phyloP scores from a whole-genome alignment of 31 red algal species.

The Odonthalia washingtoniensis region DNA sequence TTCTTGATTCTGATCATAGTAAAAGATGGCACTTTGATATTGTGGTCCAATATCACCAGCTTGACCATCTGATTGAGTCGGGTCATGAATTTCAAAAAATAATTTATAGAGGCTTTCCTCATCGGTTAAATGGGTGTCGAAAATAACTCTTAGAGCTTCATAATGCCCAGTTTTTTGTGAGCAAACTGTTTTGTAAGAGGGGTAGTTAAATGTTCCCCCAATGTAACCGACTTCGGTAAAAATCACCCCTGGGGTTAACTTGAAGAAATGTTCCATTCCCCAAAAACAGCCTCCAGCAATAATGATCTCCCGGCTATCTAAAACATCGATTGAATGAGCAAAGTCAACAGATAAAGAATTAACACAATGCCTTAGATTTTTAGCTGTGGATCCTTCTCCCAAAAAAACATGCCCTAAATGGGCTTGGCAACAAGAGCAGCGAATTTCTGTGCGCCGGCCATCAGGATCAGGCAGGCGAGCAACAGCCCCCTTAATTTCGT shows the following conservation, averaged over 20 bases:
- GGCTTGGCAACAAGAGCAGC: no score
- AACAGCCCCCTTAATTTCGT: no score
- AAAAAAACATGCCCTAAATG: no score
- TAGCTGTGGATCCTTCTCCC: no score
- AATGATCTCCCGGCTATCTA: not conserved
- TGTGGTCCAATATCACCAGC: constrained; percentile 71
- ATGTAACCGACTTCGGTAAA: constrained; percentile 91
- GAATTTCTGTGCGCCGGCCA: no score
- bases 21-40: no score
- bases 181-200: constrained; percentile 85
- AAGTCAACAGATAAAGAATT: no score
- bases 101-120: constrained; percentile 77
- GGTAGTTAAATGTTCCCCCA: constrained; percentile 75
- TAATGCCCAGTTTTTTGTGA: constrained; percentile 82
- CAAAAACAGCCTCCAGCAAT: constrained; percentile 24
- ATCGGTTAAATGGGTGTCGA: constrained; percentile 43
- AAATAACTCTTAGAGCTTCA: constrained; percentile 57
- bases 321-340: no score
- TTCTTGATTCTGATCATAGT: no score
- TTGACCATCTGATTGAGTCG: constrained; percentile 87
- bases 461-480: no score
- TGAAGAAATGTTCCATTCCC: not conserved
- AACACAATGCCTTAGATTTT: no score
- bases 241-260: constrained; percentile 57
- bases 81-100: constrained; percentile 89